These are phyloP conservation scores for Lactifluus rugatus DNA, from an alignment of 768 basidiomycete species.

Conservation along the genomic window DNA sequence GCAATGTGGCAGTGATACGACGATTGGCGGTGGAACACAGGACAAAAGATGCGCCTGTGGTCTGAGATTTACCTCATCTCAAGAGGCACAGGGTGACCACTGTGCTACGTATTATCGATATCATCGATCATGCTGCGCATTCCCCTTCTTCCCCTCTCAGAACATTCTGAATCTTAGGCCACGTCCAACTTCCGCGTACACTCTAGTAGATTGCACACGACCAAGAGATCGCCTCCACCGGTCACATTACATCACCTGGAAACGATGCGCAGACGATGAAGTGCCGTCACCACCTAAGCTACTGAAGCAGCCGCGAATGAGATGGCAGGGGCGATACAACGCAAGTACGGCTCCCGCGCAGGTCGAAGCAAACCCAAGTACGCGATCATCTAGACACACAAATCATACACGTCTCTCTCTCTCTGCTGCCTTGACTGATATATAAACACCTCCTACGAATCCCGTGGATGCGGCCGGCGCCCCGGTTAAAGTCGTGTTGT, in stretches of 20 bases:
- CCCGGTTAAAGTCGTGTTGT: neutral
- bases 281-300: conserved; percentile 51
- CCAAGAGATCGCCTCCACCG: no score
- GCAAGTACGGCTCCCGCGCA: conserved; percentile 48
- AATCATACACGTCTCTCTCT: conserved; percentile 19
- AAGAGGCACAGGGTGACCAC: no score
- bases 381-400: neutral
- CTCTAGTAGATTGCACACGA: no score
- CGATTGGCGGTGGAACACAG: no score
- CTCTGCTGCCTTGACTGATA: neutral
- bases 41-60: no score
- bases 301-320: conserved; percentile 47
- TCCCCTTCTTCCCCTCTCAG: neutral
- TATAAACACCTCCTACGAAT: neutral
- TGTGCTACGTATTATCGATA: no score
- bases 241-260: neutral
- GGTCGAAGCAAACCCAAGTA: conserved; percentile 25
- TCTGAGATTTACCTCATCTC: no score
- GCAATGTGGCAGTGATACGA: no score
- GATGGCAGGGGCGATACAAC: conserved; percentile 50
- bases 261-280: conserved; percentile 37
- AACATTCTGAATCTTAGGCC: neutral
- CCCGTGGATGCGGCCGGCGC: neutral
- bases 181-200: no score
- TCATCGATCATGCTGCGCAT: no score